Base-by-base conservation (phyloP, 345 rosid genomes). In the Gossypium arboreum region DNA sequence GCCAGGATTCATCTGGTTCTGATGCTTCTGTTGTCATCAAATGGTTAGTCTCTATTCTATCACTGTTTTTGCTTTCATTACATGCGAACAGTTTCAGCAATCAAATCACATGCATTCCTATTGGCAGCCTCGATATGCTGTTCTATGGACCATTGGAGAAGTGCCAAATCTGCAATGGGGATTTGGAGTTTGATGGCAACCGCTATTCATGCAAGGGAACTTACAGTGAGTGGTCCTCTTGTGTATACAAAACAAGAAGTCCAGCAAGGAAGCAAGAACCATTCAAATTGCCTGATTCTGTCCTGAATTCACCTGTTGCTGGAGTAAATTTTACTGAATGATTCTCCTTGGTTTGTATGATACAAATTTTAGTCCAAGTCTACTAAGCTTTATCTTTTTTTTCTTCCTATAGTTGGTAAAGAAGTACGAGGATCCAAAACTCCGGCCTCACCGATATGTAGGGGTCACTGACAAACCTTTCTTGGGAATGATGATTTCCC, bases 191-290 rank as follows among this genome's bases (percentile, higher is more conserved):
- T n/a, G 89, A 88, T 18, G 87, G 90, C 0, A 85, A 69, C 65
- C 71, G 87, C 47, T 90, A 86, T 51, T 27, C 69, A 2, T 94
- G 97, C 79, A 87, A 85, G 61, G 94, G 94, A 56, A 83, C 84
- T 56, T 85, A 86, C 41, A 91, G 95, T 69, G 95, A 91, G 68
- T 93, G 98, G 97, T 87, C 92, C 18, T 86, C 89, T 78, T 90
- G 98, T 83, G 89, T 87, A 65, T 89, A 79, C 72, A 86, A 76
- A 77, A 79, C 91, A 52, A 86, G 83, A 68, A 62, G 60, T 54
- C 93, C 97, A 2, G 89, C 94, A 10, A 87, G 94, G 58, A 88
- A 73, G 66, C 85, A 86, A 24, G 89, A 87, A 59, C 73, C 86
- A 6, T 39, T 81, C 62, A 84, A 84, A 69, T 47, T 91, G 17